phyloP scores from a whole-genome alignment of 73 alveolate genomes.

The Stentor coeruleus region DNA sequence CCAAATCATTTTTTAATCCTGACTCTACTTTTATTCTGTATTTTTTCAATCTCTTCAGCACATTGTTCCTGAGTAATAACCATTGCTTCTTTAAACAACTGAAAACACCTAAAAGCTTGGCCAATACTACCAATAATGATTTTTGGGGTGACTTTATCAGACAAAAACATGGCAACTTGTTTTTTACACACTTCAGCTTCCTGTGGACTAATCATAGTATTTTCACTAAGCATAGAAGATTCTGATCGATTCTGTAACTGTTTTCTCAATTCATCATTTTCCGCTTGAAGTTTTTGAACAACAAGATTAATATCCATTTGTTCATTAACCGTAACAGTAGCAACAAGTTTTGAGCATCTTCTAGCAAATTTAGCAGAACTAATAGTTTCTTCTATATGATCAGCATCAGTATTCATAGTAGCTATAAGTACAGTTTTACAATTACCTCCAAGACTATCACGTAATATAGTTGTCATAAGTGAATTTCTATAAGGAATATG shows the following conservation, averaged over 20 bases:
- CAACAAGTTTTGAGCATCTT: slow-evolving; percentile 87
- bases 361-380: slow-evolving; percentile 88
- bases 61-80: slow-evolving; percentile 10
- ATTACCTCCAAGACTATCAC: slow-evolving; percentile 95
- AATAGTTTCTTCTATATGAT: slow-evolving; percentile 83
- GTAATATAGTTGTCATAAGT: slow-evolving; percentile 90
- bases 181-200: slow-evolving; percentile 12
- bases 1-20: background rate
- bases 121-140: background rate
- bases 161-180: slow-evolving; percentile 24
- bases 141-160: background rate
- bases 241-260: background rate
- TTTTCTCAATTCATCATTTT: slow-evolving; percentile 37
- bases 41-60: background rate
- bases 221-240: background rate
- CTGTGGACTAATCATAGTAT: background rate
- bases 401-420: slow-evolving; percentile 73
- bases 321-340: slow-evolving; percentile 72
- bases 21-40: background rate
- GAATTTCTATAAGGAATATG: slow-evolving; percentile 97
- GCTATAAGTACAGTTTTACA: slow-evolving; percentile 96
- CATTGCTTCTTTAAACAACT: slow-evolving; percentile 22
- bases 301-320: slow-evolving; percentile 56
- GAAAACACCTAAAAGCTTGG: slow-evolving; percentile 17
- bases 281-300: slow-evolving; percentile 56